Percentiles rank a stretch among this genome's conserved stretches.
Evolutionary conservation across 2,329 filamentous ascomycete species (phyloP).

Genomic region (Botrytis fabae): DNA sequence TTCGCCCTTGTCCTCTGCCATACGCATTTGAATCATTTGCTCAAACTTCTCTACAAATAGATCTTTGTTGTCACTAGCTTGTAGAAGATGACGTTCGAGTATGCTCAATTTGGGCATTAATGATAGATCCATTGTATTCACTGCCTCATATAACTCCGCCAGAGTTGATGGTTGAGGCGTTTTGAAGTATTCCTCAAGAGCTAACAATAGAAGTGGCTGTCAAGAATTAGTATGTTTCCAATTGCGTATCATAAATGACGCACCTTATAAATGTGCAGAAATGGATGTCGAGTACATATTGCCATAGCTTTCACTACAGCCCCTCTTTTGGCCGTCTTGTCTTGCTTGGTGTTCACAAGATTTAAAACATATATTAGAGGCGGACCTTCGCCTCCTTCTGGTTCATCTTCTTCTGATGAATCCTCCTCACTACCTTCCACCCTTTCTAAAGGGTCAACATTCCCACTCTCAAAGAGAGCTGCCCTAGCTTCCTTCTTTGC

Average conservation of each 20-base stretch:
- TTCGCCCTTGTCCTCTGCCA: constrained; percentile 60
- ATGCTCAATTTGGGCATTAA: constrained; percentile 83
- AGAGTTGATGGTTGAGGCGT: constrained; percentile 85
- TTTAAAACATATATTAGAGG: constrained; percentile 97
- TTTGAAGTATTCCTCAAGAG: constrained; percentile 96
- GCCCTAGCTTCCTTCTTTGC: constrained; percentile 53
- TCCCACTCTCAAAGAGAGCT: constrained; percentile 48
- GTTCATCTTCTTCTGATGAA: constrained; percentile 59
- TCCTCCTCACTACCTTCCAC: constrained; percentile 52
- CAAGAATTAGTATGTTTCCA: constrained; percentile 29
- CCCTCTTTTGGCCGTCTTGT: constrained; percentile 88
- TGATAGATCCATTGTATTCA: constrained; percentile 96
- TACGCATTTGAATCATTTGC: constrained; percentile 82
- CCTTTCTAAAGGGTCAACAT: constrained; percentile 46
- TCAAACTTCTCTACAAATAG: constrained; percentile 98
- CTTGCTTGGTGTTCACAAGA: constrained; percentile 96
- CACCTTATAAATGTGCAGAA: constrained; percentile 97
- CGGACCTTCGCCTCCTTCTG: constrained; percentile 75
- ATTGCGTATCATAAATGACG: constrained; percentile 35
- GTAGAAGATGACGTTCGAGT: constrained; percentile 81
- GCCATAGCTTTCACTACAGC: constrained; percentile 98
- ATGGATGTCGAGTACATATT: constrained; percentile 95
- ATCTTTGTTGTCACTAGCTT: constrained; percentile 90
- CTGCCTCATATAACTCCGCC: constrained; percentile 82
- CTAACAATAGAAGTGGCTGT: constrained; percentile 82